Base-by-base conservation (phyloP, 2,329 filamentous ascomycete genomes). In the Colletotrichum filicis region DNA sequence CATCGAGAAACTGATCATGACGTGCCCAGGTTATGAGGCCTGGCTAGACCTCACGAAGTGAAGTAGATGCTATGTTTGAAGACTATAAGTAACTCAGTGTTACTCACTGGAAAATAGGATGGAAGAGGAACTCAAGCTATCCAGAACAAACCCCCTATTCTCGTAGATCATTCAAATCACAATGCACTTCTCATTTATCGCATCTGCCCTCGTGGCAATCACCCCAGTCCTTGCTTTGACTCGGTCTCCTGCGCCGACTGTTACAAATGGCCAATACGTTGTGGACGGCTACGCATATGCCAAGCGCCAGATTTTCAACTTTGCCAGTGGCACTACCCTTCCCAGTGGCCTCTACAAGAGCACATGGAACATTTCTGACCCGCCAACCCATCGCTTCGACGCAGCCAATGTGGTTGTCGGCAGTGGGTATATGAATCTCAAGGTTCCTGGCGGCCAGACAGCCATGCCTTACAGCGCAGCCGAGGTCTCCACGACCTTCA, bases 341-440 rank as follows among this genome's bases (percentile, higher is more conserved):
- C 79, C 79, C 0, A 8, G 66, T 0, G 78, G 79, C 0, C 60
- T 80, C n/a, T 66, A 63, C 4, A 67, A 64, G 3, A 80, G 78
- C 74, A 68, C 75, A 22, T 81, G 78, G 22, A 19, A n/a, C 0
- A 74, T 75, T 2, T 74, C 71, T 2, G 56, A 65, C 7, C 63
- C 61, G 7, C 53, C 53, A 8, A 74, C 64, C 0, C 74, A 76
- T 11, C 5, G 32, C 2, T 79, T 65, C 8, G 68, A 32, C 0
- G 28, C 77, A 0, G 73, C 74, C 2, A 78, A 78, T 1, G 78
- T 77, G 1, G 74, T 67, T 4, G 62, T 81, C 14, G 64, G 62
- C 5, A 75, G 79, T 49, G 79, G 79, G 1, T 80, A 80, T 58
- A 76, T 81, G 4, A 76, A 81, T 64, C 74, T 81, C 9, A 65